Evolutionary conservation across 1,139 yeast species (phyloP).

Genomic region (Candida smagusa): DNA sequence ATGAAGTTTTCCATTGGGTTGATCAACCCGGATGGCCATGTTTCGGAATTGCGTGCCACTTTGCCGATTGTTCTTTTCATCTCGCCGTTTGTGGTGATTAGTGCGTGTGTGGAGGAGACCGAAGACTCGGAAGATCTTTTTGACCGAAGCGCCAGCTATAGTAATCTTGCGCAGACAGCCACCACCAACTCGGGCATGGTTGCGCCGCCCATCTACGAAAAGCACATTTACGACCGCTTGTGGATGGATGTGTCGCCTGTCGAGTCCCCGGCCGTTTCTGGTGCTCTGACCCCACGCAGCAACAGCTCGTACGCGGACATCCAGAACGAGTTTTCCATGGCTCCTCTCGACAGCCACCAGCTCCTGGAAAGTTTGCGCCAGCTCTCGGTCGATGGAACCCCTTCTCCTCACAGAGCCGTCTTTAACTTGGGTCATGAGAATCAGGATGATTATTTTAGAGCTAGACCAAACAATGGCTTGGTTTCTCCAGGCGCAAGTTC

Average conservation of each 20-base stretch:
- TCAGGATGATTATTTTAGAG: slow-evolving; percentile 5
- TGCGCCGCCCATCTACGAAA: slow-evolving; percentile 90
- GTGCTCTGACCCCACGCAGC: slow-evolving; percentile 46
- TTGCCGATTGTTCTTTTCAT: slow-evolving; percentile 67
- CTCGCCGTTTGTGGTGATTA: slow-evolving; percentile 77
- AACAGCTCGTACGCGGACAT: slow-evolving; percentile 14
- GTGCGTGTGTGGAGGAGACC: slow-evolving; percentile 39
- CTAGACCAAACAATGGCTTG: slow-evolving; percentile 1
- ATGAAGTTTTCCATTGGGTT: slow-evolving; percentile 63
- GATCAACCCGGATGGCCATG: slow-evolving; percentile 71
- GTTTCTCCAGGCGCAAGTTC: slow-evolving; percentile 38
- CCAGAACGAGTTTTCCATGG: slow-evolving; percentile 33
- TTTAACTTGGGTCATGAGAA: slow-evolving; percentile 43
- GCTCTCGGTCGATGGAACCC: slow-evolving; percentile 32
- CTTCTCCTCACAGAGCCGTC: slow-evolving; percentile 30
- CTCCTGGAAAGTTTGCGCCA: slow-evolving; percentile 53
- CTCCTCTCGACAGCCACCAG: slow-evolving; percentile 40
- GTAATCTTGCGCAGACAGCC: slow-evolving; percentile 28
- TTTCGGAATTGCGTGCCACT: slow-evolving; percentile 73
- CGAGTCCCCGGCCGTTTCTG: slow-evolving; percentile 56
- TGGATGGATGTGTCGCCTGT: slow-evolving; percentile 68
- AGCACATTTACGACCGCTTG: slow-evolving; percentile 79
- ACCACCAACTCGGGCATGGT: slow-evolving; percentile 44
- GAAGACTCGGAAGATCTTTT: slow-evolving; percentile 20
- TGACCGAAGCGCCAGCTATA: slow-evolving; percentile 24